These are phyloP conservation scores for Tuber calosporum DNA, from an alignment of 495 filamentous ascomycete species.

Conservation along the genomic window DNA sequence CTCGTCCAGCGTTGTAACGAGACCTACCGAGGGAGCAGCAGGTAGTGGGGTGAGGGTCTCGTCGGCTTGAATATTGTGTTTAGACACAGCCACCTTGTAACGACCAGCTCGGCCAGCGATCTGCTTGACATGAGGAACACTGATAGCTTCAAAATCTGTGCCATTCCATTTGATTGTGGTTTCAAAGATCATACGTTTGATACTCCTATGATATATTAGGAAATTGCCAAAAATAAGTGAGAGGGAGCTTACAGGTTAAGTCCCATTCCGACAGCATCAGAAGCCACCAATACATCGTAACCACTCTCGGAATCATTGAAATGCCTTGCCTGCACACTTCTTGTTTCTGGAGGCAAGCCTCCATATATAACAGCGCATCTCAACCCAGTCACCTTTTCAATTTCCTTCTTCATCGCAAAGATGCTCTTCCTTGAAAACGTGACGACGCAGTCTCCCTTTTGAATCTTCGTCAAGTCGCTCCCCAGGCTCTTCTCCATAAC, in stretches of 20 bases:
- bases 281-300: conserved; percentile 88
- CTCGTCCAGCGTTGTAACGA: conserved; percentile 71
- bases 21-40: conserved; percentile 49
- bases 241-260: conserved; percentile 63
- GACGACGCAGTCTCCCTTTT: conserved; percentile 87
- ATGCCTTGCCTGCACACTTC: conserved; percentile 77
- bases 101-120: conserved; percentile 91
- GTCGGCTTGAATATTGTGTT: conserved; percentile 8
- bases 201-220: conserved; percentile 50
- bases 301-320: conserved; percentile 94
- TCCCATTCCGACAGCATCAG: conserved; percentile 97
- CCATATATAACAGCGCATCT: conserved; percentile 92
- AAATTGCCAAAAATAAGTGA: neutral
- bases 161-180: conserved; percentile 61
- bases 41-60: conserved; percentile 20
- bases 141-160: conserved; percentile 47
- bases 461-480: conserved; percentile 57
- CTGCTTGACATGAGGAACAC: conserved; percentile 78
- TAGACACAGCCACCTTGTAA: conserved; percentile 58
- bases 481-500: conserved; percentile 56
- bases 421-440: conserved; percentile 74
- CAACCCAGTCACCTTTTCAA: conserved; percentile 66
- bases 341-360: conserved; percentile 80
- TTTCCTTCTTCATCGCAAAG: conserved; percentile 67
- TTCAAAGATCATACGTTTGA: conserved; percentile 87